Base-by-base conservation (phyloP, 2,329 filamentous ascomycete genomes). In the Mycosphaerella arachidis region DNA sequence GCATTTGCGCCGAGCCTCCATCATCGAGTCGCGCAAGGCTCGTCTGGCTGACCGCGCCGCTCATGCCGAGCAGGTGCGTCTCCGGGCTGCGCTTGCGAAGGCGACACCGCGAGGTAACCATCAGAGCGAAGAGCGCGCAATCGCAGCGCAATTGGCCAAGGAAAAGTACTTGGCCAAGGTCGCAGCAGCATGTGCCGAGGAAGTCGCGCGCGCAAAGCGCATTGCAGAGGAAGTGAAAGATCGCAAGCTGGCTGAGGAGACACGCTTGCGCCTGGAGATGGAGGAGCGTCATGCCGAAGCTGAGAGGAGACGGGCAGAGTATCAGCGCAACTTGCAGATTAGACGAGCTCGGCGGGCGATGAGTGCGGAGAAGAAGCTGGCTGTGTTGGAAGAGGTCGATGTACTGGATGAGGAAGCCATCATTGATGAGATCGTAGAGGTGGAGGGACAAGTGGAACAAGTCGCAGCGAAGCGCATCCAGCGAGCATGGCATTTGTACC, bases 141-240 rank as follows among this genome's bases (percentile, higher is more conserved):
- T 92, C 60, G 90, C 90, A 6, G 90, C 90, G 5, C 86, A 91
- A 63, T 84, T 91, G 65, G 88, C 90, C 0, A 83, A 91, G 59
- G 89, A 93, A 76, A 88, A 88, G 67, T 91, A 92, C 67, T 76
- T 94, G 18, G 90, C 89, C 8, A 90, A 92, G 72, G 92, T 93
- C 48, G 89, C 90, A 4, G 88, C 90, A 53, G 83, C 85, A 61
- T 93, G 90, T 71, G 90, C 90, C 20, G 90, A 92, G 73, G 90
- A 94, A 72, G 90, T 94, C 16, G 86, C 89, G 71, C 83, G 89
- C 64, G 90, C 90, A 55, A 93, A 93, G 78, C 87, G 89, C 54
- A 82, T 92, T n/a, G 90, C 90, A 13, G 89, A 91, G 73, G 86
- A 84, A 59, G 91, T 90, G 79, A 92, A 91, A 75, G 88, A 90